Evolutionary conservation across 1,284 basidiomycete genomes (phyloP).

Genomic region (Rhizopogon hawkerae): DNA sequence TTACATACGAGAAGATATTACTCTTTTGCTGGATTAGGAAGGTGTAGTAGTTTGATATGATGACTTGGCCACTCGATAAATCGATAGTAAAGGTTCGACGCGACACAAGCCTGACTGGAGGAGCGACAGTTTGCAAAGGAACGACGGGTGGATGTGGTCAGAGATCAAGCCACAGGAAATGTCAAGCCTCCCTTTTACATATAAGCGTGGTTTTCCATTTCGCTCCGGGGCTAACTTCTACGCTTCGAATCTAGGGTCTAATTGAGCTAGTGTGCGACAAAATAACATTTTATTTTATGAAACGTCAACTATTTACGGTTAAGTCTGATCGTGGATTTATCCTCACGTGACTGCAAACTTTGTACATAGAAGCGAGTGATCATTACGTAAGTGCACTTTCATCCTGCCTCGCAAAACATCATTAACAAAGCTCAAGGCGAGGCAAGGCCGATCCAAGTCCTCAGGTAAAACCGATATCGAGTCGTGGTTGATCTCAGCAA

Average conservation of each 20-base stretch:
- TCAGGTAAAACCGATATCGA: conserved; percentile 35
- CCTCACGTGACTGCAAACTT: not conserved
- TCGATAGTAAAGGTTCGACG: not conserved
- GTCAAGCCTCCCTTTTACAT: conserved; percentile 6
- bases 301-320: not conserved
- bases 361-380: not conserved
- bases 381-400: not conserved
- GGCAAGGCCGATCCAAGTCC: conserved; percentile 12
- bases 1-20: not conserved
- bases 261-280: conserved; percentile 10
- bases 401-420: conserved; percentile 12
- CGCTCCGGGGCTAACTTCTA: conserved; percentile 1
- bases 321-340: not conserved
- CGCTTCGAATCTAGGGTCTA: conserved; percentile 5
- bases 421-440: conserved; percentile 12
- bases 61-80: not conserved
- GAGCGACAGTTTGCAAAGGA: not conserved
- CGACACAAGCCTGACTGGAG: conserved; percentile 1
- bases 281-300: not conserved
- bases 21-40: conserved; percentile 8
- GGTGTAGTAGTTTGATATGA: conserved; percentile 6
- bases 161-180: conserved; percentile 4
- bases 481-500: conserved; percentile 34
- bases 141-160: conserved; percentile 6
- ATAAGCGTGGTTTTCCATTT: conserved; percentile 6